phyloP scores from a whole-genome alignment of 176 grass and related monocot species.

The Pontederia crassipes region DNA sequence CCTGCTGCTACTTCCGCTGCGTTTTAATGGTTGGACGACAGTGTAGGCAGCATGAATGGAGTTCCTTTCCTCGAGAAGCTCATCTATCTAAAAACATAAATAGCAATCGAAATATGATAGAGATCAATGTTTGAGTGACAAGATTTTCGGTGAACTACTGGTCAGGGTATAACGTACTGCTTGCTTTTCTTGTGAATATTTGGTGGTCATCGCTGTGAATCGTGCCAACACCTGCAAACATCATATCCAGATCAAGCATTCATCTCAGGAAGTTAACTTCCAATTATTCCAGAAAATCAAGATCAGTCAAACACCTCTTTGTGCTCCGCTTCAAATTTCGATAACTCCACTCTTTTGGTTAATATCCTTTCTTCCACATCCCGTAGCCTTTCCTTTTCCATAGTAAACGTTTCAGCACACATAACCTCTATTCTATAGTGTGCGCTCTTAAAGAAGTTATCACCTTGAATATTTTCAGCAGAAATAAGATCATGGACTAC shows the following conservation, averaged over 20 bases:
- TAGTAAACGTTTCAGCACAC: conserved; percentile 58
- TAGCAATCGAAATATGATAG: neutral
- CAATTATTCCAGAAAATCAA: conserved; percentile 2
- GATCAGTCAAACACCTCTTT: conserved; percentile 31
- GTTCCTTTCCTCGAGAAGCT: conserved; percentile 77
- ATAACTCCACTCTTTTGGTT: conserved; percentile 78
- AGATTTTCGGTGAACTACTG: conserved; percentile 9
- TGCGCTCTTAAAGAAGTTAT: conserved; percentile 93
- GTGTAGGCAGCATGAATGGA: conserved; percentile 81
- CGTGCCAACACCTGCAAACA: conserved; percentile 57
- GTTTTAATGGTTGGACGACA: conserved; percentile 47
- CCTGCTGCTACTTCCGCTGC: conserved; percentile 60
- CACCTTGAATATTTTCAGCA: conserved; percentile 33
- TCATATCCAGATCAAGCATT: neutral
- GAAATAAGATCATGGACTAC: neutral
- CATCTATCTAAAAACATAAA: conserved; percentile 45
- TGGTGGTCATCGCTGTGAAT: conserved; percentile 95
- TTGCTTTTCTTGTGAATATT: conserved; percentile 97
- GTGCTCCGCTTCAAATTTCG: conserved; percentile 91
- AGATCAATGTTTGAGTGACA: neutral
- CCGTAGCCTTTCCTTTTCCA: conserved; percentile 70
- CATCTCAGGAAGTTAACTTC: neutral
- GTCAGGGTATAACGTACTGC: conserved; percentile 28
- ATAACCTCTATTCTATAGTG: conserved; percentile 90
- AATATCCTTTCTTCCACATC: conserved; percentile 82